A percentile compares a stretch with the other conserved stretches of the same genome.
phyloP scores from a whole-genome alignment of 176 grass and related monocot genomes.

The Canna indica region DNA sequence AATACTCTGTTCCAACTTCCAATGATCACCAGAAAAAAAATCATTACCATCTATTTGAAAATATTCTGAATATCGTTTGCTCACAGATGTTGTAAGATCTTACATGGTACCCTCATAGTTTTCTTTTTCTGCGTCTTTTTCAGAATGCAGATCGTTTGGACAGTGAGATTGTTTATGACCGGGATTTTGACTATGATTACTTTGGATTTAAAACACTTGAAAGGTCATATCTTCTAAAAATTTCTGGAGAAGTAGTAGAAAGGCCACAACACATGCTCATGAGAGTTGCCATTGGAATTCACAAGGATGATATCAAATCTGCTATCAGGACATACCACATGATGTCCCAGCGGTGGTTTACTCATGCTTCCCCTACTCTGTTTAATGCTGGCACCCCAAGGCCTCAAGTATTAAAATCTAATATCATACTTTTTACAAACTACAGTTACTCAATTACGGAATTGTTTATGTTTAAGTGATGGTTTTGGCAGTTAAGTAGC shows the following conservation, averaged over 20 bases:
- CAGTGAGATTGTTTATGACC: slow-evolving; percentile 92
- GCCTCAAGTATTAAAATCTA: slow-evolving; percentile 45
- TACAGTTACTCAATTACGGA: background rate
- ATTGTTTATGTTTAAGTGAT: background rate
- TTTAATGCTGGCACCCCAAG: slow-evolving; percentile 89
- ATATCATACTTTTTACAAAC: background rate
- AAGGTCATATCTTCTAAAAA: slow-evolving; percentile 83
- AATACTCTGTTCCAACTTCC: no score
- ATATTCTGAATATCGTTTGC: no score
- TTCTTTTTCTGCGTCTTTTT: slow-evolving; percentile 10
- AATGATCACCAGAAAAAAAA: no score
- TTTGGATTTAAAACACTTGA: slow-evolving; percentile 96
- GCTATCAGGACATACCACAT: slow-evolving; percentile 79
- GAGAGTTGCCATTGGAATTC: slow-evolving; percentile 92
- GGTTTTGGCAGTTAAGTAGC: slow-evolving; percentile 58
- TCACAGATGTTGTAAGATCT: background rate
- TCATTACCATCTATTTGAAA: no score
- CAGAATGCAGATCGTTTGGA: slow-evolving; percentile 83
- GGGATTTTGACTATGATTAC: slow-evolving; percentile 93
- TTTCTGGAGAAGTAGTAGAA: slow-evolving; percentile 49
- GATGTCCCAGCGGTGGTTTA: slow-evolving; percentile 98
- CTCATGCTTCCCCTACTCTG: slow-evolving; percentile 88
- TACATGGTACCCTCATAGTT: background rate
- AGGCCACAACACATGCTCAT: slow-evolving; percentile 95
- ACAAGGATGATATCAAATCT: slow-evolving; percentile 87